Conservation (phyloP, 306 rosid genomes). For the Senna siamea region DNA sequence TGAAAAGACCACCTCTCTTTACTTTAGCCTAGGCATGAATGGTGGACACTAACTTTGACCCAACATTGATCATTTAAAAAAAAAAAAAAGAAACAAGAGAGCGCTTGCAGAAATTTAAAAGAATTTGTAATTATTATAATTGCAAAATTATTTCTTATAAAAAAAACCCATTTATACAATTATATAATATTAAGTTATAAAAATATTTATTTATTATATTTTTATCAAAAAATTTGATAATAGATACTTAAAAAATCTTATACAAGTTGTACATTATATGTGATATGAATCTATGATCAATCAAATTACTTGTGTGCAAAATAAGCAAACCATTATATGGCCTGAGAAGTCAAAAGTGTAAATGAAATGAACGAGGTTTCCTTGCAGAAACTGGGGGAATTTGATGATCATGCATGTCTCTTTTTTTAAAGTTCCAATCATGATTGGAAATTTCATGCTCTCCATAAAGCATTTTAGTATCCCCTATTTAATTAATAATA, state of each 20-base stretch:
- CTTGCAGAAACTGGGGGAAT: conserved; percentile 35
- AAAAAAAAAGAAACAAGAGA: not conserved
- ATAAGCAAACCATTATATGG: conserved; percentile 26
- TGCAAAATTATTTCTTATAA: not conserved
- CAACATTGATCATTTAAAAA: conserved; percentile 1
- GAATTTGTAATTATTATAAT: not conserved
- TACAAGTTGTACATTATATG: too few relatives aligned
- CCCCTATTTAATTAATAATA: conserved; percentile 26
- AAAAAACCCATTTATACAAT: too few relatives aligned
- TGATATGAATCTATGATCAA: conserved; percentile 29
- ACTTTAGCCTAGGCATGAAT: conserved; percentile 39
- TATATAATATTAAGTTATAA: too few relatives aligned
- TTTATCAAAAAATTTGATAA: too few relatives aligned
- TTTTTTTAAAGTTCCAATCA: conserved; percentile 47
- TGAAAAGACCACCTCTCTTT: conserved; percentile 38
- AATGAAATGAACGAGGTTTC: conserved; percentile 35
- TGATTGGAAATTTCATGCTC: conserved; percentile 51
- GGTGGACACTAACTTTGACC: conserved; percentile 40
- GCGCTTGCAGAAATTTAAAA: conserved; percentile 11
- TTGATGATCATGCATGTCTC: conserved; percentile 37
- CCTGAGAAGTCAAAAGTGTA: conserved; percentile 40
- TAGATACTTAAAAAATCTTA: too few relatives aligned
- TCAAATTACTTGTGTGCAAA: conserved; percentile 19
- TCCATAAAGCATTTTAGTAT: conserved; percentile 47
- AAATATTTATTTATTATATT: too few relatives aligned